phyloP scores from a whole-genome alignment of 129 eudicot genomes.

The Cynara cardunculus region DNA sequence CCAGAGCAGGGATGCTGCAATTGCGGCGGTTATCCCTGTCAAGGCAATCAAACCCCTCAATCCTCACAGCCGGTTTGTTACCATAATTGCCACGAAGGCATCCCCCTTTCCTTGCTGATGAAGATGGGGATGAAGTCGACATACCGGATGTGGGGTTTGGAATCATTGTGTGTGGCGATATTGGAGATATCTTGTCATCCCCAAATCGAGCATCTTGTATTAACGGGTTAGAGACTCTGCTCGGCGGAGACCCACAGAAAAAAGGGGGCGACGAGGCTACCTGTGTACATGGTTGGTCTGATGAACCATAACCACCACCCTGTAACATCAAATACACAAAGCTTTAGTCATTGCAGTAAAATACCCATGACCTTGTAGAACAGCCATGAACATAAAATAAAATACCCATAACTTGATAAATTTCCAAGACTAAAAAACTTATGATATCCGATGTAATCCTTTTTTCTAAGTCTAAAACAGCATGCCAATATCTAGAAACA shows the following conservation, averaged over 20 bases:
- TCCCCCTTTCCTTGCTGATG: slow-evolving; percentile 61
- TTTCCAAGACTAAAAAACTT: background rate
- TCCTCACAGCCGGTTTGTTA: slow-evolving; percentile 80
- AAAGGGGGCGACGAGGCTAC: slow-evolving; percentile 91
- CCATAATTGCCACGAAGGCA: slow-evolving; percentile 64
- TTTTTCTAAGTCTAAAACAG: background rate
- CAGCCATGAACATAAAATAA: too few relatives aligned
- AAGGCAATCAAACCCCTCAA: slow-evolving; percentile 93
- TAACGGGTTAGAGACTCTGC: slow-evolving; percentile 95
- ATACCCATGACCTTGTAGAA: background rate
- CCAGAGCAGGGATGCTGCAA: slow-evolving; percentile 93
- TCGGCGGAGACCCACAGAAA: slow-evolving; percentile 97
- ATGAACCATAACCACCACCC: slow-evolving; percentile 58
- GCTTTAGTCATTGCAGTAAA: background rate
- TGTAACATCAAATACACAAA: slow-evolving; percentile 13
- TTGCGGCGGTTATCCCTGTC: slow-evolving; percentile 75
- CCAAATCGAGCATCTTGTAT: slow-evolving; percentile 91
- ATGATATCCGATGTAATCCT: too few relatives aligned
- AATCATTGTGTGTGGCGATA: slow-evolving; percentile 39
- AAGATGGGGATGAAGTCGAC: slow-evolving; percentile 41
- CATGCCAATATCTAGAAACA: too few relatives aligned
- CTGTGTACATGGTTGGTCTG: slow-evolving; percentile 50
- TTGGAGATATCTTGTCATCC: slow-evolving; percentile 54
- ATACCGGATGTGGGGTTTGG: slow-evolving; percentile 46
- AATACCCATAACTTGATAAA: background rate